Evolutionary conservation across 1,284 basidiomycete genomes (phyloP), one percentile per base, ranked within the genome.

Genomic region (Pseudozyma hubeiensis): DNA sequence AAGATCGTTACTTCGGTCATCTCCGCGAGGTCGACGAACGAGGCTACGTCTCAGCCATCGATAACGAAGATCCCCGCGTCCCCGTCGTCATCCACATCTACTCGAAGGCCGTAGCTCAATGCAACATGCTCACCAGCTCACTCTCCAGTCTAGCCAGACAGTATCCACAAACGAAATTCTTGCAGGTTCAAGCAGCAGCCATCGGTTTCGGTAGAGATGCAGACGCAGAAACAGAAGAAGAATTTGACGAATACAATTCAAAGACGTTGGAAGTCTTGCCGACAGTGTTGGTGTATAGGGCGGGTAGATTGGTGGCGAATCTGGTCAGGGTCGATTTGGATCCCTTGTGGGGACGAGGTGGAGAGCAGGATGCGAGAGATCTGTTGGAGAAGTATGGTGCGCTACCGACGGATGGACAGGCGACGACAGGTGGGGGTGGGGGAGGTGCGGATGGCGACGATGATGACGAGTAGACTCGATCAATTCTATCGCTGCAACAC

Each of bases 51-150:
- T 53, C 70, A 2, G 64, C 76, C 5, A 80, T 80, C 45, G 79
- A 81, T 61, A 69, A 71, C 39, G 78, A 76, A 41, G 47, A 65
- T 11, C 14, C 45, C 7, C 41, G 33, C n/a, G 64, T 67, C 16
- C 55, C 69, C 33, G 58, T 81, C 30, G 75, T 81, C 13, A 76
- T 80, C 4, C 80, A 81, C 46, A 75, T 81, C 55, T 81, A 81
- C 60, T 71, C 66, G 13, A 79, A 72, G 45, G 79, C 61, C 11
- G 75, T 79, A 3, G 63, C 61, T 5, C 71, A 74, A n/a, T 80
- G 80, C 55, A 66, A 65, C 41, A 29, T 55, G 7, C 60, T 81
- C 41, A 77, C 77, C 17, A 17, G 63, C 7, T 58, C 77, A 4
- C 62, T 81, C 5, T 52, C 72, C 9, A 66, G 66, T 6, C 46